These are phyloP conservation scores for Mucor mucedo DNA, from an alignment of 371 early-diverging fungal genomes.

Conservation along the genomic window DNA sequence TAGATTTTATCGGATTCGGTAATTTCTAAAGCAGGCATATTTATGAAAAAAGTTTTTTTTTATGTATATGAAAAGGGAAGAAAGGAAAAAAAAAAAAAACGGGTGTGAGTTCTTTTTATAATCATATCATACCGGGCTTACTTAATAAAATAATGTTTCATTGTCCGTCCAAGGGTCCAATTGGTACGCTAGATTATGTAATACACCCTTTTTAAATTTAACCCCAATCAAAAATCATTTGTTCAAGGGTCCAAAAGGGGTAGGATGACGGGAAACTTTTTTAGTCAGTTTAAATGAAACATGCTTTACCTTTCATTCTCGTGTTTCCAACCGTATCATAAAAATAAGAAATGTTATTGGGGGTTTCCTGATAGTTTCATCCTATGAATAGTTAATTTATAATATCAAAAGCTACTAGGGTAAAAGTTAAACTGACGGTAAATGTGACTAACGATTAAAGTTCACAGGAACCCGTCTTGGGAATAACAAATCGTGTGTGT, in stretches of 20 bases:
- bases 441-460: too few relatives aligned
- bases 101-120: slow-evolving; percentile 4
- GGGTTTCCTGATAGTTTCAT: too few relatives aligned
- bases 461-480: too few relatives aligned
- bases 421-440: too few relatives aligned
- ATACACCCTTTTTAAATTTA: slow-evolving; percentile 4
- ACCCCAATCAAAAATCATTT: neutral
- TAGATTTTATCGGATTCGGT: slow-evolving; percentile 53
- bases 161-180: slow-evolving; percentile 12
- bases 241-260: slow-evolving; percentile 15
- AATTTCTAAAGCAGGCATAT: slow-evolving; percentile 8
- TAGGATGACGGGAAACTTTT: slow-evolving; percentile 3
- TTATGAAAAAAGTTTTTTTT: neutral
- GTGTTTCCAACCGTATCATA: too few relatives aligned
- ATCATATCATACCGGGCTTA: neutral
- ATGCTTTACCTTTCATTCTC: too few relatives aligned
- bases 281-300: too few relatives aligned
- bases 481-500: too few relatives aligned
- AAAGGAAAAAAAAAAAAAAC: slow-evolving; percentile 11
- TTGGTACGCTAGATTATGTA: slow-evolving; percentile 12
- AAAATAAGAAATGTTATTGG: too few relatives aligned
- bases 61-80: neutral
- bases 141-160: too few relatives aligned
- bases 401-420: too few relatives aligned
- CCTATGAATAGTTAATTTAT: too few relatives aligned